phyloP scores from a whole-genome alignment of 257 asterid species.

The Solanum infundibuliforme region DNA sequence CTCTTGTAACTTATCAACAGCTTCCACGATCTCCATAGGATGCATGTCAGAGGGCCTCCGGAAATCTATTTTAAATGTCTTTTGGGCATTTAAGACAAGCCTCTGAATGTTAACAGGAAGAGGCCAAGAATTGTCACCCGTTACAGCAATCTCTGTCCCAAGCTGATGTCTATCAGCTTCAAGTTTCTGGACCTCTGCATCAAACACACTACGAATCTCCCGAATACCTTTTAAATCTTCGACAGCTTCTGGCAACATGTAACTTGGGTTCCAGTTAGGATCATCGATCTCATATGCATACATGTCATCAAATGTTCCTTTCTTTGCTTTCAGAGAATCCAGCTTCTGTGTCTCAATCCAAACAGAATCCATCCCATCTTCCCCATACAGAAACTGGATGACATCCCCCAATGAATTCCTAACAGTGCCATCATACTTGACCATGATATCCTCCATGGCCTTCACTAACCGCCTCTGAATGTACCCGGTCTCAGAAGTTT shows the following conservation, averaged over 20 bases:
- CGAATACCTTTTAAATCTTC: constrained; percentile 86
- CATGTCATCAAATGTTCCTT: constrained; percentile 48
- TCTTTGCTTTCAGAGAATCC: constrained; percentile 86
- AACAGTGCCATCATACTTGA: constrained; percentile 96
- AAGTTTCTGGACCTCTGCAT: constrained; percentile 93
- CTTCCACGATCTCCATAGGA: constrained; percentile 98
- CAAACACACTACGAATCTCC: constrained; percentile 93
- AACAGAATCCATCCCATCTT: constrained; percentile 99
- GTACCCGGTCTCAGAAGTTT: constrained; percentile 98
- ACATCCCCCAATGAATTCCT: constrained; percentile 97
- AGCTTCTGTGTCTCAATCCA: constrained; percentile 95
- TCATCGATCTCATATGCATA: constrained; percentile 83
- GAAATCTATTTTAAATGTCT: constrained; percentile 88
- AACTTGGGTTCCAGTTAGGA: constrained; percentile 76
- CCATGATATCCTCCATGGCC: constrained; percentile 99
- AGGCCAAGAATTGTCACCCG: constrained; percentile 92
- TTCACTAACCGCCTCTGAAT: constrained; percentile 95
- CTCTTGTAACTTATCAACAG: constrained; percentile 94
- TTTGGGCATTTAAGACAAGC: constrained; percentile 83
- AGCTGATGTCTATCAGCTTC: constrained; percentile 86
- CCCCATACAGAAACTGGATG: constrained; percentile 97
- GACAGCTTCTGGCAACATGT: constrained; percentile 77
- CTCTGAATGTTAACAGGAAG: constrained; percentile 90
- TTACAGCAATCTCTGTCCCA: constrained; percentile 88
- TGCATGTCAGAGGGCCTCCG: constrained; percentile 96